A percentile compares a stretch with the other conserved stretches of the same genome.
phyloP scores from a whole-genome alignment of 768 basidiomycete genomes.

The Hygrophorus russula region DNA sequence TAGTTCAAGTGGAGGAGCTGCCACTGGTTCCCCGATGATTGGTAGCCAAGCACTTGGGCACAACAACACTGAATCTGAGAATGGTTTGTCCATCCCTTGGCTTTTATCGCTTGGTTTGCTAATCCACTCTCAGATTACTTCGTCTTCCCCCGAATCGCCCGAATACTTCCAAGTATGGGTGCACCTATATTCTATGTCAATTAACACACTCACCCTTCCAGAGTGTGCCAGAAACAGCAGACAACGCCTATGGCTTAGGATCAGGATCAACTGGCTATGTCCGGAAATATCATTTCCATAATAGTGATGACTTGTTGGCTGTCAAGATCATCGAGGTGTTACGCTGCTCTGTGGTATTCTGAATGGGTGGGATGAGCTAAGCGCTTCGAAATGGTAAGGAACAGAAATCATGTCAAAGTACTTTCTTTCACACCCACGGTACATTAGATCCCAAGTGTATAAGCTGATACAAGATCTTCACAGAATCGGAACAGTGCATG shows the following conservation, averaged over 20 bases:
- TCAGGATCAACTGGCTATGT: constrained; percentile 14
- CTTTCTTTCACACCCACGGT: constrained; percentile 7
- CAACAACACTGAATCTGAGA: constrained; percentile 3
- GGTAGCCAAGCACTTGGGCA: constrained; percentile 2
- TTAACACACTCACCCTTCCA: constrained; percentile 11
- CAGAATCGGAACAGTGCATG: constrained; percentile 11
- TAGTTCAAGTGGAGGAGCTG: constrained; percentile 4
- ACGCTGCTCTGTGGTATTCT: constrained; percentile 9
- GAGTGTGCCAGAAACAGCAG: constrained; percentile 8
- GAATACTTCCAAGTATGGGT: constrained; percentile 10
- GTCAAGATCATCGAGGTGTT: constrained; percentile 11
- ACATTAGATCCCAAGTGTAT: constrained; percentile 12
- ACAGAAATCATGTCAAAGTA: not conserved
- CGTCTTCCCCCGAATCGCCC: constrained; percentile 10
- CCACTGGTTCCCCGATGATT: constrained; percentile 5
- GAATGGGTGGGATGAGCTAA: constrained; percentile 12
- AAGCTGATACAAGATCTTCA: constrained; percentile 12
- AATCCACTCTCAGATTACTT: constrained; percentile 8
- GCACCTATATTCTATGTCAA: constrained; percentile 6
- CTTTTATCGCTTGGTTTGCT: constrained; percentile 7
- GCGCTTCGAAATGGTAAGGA: constrained; percentile 10
- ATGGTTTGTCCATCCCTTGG: constrained; percentile 8
- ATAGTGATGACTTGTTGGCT: constrained; percentile 8
- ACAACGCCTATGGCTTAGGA: constrained; percentile 13
- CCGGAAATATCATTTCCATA: constrained; percentile 13